Conservation (phyloP, 192 early-diverging fungal genomes). For the Gamsiella multidivaricata region DNA sequence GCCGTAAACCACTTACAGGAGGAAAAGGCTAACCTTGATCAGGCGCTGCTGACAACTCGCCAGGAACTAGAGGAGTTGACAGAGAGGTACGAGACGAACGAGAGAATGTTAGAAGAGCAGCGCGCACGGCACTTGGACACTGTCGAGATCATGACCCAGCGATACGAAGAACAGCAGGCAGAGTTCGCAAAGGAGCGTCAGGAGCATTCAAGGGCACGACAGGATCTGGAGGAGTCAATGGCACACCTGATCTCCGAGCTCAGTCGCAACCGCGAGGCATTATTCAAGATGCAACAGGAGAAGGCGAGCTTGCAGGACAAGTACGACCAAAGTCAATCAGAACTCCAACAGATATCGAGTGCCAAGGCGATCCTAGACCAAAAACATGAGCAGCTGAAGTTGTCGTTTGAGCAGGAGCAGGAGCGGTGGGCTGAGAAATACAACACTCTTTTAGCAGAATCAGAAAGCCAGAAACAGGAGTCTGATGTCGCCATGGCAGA, state of each 20-base stretch:
- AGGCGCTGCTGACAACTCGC: not conserved
- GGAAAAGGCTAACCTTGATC: slow-evolving; percentile 17
- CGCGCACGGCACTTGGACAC: slow-evolving; percentile 11
- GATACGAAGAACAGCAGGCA: slow-evolving; percentile 30
- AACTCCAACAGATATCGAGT: slow-evolving; percentile 14
- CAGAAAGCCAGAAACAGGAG: slow-evolving; percentile 1
- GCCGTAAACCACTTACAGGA: not conserved
- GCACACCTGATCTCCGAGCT: slow-evolving; percentile 25
- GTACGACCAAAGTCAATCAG: slow-evolving; percentile 18
- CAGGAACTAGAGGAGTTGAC: slow-evolving; percentile 1
- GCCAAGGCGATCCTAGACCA: slow-evolving; percentile 3
- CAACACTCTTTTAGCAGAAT: not conserved
- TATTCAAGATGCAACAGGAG: slow-evolving; percentile 18
- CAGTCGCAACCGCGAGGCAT: slow-evolving; percentile 27
- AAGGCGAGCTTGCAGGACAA: slow-evolving; percentile 7
- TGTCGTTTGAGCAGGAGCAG: slow-evolving; percentile 1
- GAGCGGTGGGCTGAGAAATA: slow-evolving; percentile 10
- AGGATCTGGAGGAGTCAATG: slow-evolving; percentile 25
- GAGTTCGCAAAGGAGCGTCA: slow-evolving; percentile 12
- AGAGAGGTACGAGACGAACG: slow-evolving; percentile 12
- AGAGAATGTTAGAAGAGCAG: slow-evolving; percentile 5
- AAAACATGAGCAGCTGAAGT: slow-evolving; percentile 12
- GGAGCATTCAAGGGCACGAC: slow-evolving; percentile 13
- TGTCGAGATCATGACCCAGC: slow-evolving; percentile 21
- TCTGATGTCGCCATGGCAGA: not conserved